Percentiles rank a stretch among this genome's conserved stretches.
Conservation (phyloP, 495 filamentous ascomycete genomes). For the Staphylotrichum tortipilum region DNA sequence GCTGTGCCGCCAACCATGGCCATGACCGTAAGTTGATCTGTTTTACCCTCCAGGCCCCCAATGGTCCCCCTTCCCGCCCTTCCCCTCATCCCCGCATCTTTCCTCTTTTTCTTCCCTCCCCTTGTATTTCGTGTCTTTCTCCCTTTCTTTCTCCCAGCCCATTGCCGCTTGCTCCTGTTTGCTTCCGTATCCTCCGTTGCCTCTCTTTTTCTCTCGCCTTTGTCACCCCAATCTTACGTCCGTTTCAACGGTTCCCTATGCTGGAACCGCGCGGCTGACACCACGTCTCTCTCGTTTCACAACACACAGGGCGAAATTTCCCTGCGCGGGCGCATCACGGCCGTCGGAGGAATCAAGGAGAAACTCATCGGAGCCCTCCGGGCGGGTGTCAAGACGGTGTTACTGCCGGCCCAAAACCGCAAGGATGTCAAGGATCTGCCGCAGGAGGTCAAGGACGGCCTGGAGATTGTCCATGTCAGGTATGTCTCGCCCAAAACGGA, state of each 20-base stretch:
- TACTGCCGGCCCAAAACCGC: conserved; percentile 79
- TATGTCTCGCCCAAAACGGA: conserved; percentile 35
- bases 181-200: not conserved
- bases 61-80: not conserved
- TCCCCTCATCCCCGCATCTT: too few species aligned
- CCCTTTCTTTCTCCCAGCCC: not conserved
- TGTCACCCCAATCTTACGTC: not conserved
- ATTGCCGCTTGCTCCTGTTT: not conserved
- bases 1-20: conserved; percentile 85
- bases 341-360: conserved; percentile 96
- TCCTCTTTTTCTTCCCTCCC: not conserved
- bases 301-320: conserved; percentile 68
- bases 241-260: not conserved
- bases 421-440: conserved; percentile 93
- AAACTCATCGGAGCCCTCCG: conserved; percentile 91
- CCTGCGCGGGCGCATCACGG: conserved; percentile 74
- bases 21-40: conserved; percentile 59
- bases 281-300: conserved; percentile 6
- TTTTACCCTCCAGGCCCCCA: not conserved
- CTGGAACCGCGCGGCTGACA: conserved; percentile 19
- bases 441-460: conserved; percentile 74
- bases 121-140: not conserved
- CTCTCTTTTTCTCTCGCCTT: not conserved
- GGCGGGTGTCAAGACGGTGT: conserved; percentile 88
- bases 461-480: conserved; percentile 84